phyloP scores from a whole-genome alignment of 2,329 filamentous ascomycete species.

The Monosporascus sp. region DNA sequence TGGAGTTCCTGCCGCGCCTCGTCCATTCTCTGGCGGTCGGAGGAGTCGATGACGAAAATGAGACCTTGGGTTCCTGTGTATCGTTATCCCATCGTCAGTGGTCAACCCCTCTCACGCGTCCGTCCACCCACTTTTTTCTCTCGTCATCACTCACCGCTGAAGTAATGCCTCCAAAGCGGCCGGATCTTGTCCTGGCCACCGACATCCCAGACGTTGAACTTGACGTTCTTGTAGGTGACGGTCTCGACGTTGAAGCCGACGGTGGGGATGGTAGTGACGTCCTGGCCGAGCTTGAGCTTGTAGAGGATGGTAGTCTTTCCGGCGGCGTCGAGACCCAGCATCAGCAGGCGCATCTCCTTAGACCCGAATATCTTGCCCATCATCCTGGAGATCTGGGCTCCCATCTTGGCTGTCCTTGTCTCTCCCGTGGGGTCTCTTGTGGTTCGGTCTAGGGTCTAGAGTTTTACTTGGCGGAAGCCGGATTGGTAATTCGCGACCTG shows the following conservation, averaged over 20 bases:
- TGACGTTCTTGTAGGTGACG: slow-evolving; percentile 98
- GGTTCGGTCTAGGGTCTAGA: background rate
- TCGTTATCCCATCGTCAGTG: background rate
- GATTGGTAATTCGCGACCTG: background rate
- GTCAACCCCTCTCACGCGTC: background rate
- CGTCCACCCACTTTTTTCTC: background rate
- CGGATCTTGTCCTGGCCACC: slow-evolving; percentile 99
- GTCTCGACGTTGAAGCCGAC: slow-evolving; percentile 99
- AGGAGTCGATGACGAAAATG: slow-evolving; percentile 97
- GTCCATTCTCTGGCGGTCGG: slow-evolving; percentile 83
- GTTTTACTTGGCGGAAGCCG: background rate
- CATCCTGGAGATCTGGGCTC: slow-evolving; percentile 88
- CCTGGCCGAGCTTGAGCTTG: slow-evolving; percentile 97
- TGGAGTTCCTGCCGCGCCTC: slow-evolving; percentile 92
- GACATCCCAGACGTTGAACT: slow-evolving; percentile 99
- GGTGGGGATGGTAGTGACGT: slow-evolving; percentile 96
- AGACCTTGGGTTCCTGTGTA: slow-evolving; percentile 81
- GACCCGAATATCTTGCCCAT: slow-evolving; percentile 99
- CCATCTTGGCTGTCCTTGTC: slow-evolving; percentile 59
- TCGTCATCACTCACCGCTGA: slow-evolving; percentile 55
- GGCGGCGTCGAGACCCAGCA: slow-evolving; percentile 95
- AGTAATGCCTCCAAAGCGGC: slow-evolving; percentile 96
- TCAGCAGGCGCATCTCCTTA: slow-evolving; percentile 97
- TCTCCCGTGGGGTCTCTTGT: background rate
- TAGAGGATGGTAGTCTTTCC: slow-evolving; percentile 99